Base-by-base conservation (phyloP, 768 basidiomycete species). In the Amylocystis lapponica region DNA sequence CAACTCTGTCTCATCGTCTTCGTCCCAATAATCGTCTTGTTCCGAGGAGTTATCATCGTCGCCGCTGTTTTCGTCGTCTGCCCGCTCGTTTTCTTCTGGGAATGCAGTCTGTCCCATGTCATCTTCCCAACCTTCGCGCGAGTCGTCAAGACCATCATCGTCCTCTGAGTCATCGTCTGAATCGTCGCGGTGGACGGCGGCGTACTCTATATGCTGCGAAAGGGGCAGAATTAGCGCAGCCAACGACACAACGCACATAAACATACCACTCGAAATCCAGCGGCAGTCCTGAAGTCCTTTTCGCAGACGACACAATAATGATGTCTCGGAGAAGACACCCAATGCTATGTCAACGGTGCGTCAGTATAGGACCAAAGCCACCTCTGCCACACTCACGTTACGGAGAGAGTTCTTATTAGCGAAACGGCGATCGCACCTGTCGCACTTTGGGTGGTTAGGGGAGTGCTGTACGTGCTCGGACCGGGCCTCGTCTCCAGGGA, bases 51-150 rank as follows among this genome's bases (percentile, higher is more conserved):
- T 31, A 9, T 38, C 27, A 20, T 50, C 41, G 22, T 35, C 41
- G 7, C 21, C 26, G 19, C 16, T 29, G 27, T 48, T 36, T 6
- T 46, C 36, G 22, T 32, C 39, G 34, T 50, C 47, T n/a, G 47
- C 42, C 13, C 14, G 36, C 30, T 31, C 30, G 22, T 43, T 37
- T 27, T 57, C 57, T 16, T 56, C 56, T n/a, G n/a, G 4, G 55
- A 58, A 23, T 55, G 60, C n/a, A 48, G 33, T 19, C 34, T 41
- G 31, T 8, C 56, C 64, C 27, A 59, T 46, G 35, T 46, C 48
- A 43, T 65, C 64, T 47, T 65, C 64, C 65, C 65, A 66, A 3
- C 60, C 56, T n/a, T 55, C 56, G 3, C 50, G 42, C 14, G 41
- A 47, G 37, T 58, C 57, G 44, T 51, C 54, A 14, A 54, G 43